A percentile compares a stretch with the other conserved stretches of the same genome.
These are phyloP conservation scores for Arabidopsis hybrid DNA, from an alignment of 441 rosid species.

Conservation along the genomic window DNA sequence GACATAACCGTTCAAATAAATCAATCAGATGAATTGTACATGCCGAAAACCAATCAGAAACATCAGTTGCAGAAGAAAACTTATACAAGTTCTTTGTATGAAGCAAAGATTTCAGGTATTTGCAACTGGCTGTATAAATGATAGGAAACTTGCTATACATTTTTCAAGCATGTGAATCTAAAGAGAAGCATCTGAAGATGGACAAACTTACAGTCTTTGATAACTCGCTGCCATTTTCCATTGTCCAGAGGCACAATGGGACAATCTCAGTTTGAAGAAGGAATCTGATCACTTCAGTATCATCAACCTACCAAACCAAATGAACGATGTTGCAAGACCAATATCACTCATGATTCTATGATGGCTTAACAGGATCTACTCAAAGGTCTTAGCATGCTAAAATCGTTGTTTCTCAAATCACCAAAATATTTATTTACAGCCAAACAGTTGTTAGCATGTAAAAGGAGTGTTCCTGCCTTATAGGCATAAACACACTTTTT, in stretches of 20 bases:
- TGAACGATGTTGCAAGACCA: constrained; percentile 28
- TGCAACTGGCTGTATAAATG: constrained; percentile 5
- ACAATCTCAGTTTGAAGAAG: constrained; percentile 91
- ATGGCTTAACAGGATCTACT: constrained; percentile 25
- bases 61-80: constrained; percentile 10
- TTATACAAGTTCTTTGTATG: constrained; percentile 12
- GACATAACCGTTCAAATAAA: constrained; percentile 42
- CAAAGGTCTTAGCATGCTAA: constrained; percentile 13
- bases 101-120: constrained; percentile 13
- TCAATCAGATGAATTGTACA: background rate
- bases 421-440: background rate
- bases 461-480: constrained; percentile 15
- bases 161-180: constrained; percentile 22
- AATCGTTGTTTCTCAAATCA: constrained; percentile 27
- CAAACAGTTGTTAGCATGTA: background rate
- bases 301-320: constrained; percentile 74
- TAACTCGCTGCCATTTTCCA: constrained; percentile 96
- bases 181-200: constrained; percentile 21
- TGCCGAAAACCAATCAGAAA: constrained; percentile 5
- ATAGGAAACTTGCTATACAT: constrained; percentile 23
- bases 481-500: constrained; percentile 24
- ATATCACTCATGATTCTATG: background rate
- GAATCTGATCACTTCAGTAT: constrained; percentile 89
- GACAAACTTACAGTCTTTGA: constrained; percentile 81
- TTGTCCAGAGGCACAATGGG: constrained; percentile 89